Percentiles rank a stretch among this genome's conserved stretches.
Evolutionary conservation across 371 early-diverging fungal species (phyloP).

Genomic region (Syncephalastrum sp.): DNA sequence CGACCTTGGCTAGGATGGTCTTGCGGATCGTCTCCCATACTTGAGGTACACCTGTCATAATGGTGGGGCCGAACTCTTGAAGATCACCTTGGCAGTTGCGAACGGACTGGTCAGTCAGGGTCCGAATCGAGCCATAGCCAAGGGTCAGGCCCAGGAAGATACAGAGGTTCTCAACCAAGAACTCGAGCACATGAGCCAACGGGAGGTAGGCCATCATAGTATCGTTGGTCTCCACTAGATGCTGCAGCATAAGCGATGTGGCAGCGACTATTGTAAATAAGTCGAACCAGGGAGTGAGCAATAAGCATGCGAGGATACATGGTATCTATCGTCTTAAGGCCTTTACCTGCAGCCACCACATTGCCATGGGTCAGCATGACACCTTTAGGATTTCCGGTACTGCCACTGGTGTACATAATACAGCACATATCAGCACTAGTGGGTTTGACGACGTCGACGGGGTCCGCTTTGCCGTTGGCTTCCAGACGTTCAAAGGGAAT

Average conservation of each 20-base stretch:
- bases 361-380: slow-evolving; percentile 69
- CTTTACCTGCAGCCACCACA: slow-evolving; percentile 79
- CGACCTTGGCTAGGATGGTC: slow-evolving; percentile 59
- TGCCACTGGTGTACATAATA: slow-evolving; percentile 87
- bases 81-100: slow-evolving; percentile 85
- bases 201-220: slow-evolving; percentile 90
- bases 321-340: too few species aligned
- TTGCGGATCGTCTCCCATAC: slow-evolving; percentile 86
- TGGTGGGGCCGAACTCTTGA: slow-evolving; percentile 72
- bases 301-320: slow-evolving; percentile 51
- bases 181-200: slow-evolving; percentile 86
- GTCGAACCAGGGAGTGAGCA: slow-evolving; percentile 55
- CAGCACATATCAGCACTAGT: slow-evolving; percentile 67
- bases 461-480: slow-evolving; percentile 62
- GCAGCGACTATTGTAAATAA: slow-evolving; percentile 65
- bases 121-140: slow-evolving; percentile 82
- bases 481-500: slow-evolving; percentile 57
- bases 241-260: slow-evolving; percentile 40
- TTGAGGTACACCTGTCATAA: slow-evolving; percentile 85
- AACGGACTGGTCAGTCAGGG: slow-evolving; percentile 82
- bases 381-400: slow-evolving; percentile 80
- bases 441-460: slow-evolving; percentile 55
- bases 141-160: slow-evolving; percentile 68
- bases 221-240: slow-evolving; percentile 46
- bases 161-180: slow-evolving; percentile 68